Conservation (phyloP, 495 filamentous ascomycete genomes). For the Tuber umbilicatum region DNA sequence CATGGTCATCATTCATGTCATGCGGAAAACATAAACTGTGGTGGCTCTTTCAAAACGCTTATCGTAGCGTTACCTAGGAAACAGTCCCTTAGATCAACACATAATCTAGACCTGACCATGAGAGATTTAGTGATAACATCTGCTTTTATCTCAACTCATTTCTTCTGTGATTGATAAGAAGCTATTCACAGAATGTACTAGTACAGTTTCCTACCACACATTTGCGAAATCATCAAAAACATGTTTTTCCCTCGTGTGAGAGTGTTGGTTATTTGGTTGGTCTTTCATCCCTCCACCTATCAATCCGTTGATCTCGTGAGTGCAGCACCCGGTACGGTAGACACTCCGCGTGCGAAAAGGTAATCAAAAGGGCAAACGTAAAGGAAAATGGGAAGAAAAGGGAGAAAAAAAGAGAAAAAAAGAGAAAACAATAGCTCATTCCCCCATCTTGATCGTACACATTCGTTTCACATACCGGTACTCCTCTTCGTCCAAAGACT, state of each 20-base stretch:
- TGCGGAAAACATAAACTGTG: background rate
- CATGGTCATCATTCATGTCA: background rate
- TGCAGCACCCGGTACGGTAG: background rate
- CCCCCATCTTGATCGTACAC: background rate
- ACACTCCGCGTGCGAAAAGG: background rate
- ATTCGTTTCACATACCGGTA: background rate
- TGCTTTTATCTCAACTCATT: background rate
- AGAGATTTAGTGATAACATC: background rate
- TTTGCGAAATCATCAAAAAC: background rate
- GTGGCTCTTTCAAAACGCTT: background rate
- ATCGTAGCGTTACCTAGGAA: background rate
- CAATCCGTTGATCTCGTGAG: background rate
- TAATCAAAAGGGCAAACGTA: background rate
- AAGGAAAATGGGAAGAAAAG: background rate
- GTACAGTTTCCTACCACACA: background rate
- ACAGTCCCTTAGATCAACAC: background rate
- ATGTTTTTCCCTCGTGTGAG: background rate
- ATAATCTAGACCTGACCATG: background rate
- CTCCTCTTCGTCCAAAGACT: background rate
- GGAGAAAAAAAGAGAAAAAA: background rate
- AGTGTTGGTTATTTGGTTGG: background rate
- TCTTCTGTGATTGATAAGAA: background rate
- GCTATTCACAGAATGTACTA: background rate
- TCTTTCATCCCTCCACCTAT: background rate
- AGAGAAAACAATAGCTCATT: background rate